Base-by-base conservation (phyloP, 2,329 filamentous ascomycete genomes). In the Alternaria ventricosa region DNA sequence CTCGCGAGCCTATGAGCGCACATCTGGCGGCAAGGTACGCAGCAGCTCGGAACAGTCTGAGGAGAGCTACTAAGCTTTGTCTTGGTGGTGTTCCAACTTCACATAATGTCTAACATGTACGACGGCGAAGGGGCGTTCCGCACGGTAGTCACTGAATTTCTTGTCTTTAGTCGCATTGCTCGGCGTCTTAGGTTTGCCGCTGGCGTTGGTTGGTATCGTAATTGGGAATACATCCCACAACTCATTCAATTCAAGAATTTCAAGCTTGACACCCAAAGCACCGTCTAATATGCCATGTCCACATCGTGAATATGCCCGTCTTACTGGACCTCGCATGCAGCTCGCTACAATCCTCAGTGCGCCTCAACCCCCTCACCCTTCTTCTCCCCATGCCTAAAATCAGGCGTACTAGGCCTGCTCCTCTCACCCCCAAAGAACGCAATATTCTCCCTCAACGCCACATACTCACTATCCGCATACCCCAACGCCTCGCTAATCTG, bases 401-500 rank as follows among this genome's bases (percentile, higher is more conserved):
- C 71, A 49, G 80, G 80, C 50, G 79, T 81, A 41, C 65, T 70
- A 18, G 80, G 80, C 66, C 79, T 75, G 65, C 74, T 78, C 70
- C 73, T 76, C 70, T 80, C 78, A 2, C 75, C 49, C 1, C 72
- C 78, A 57, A 92, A 90, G 70, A 97, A 89, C 47, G 92, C 93
- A 66, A 97, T 90, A 72, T 97, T 95, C 79, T 97, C 93, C 66
- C 94, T 86, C 74, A 96, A 85, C 10, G 94, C 94, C 44, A 98
- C 91, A 81, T 98, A 97, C 81, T 98, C 94, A 75, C 92, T 96
- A 78, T 97, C 94, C 20, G 93, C 93, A 81, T 97, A 99, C 4
- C 95, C 96, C 30, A 99, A 82, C 47, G 96, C 83, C 10, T 87
- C 85, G 51, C 89, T 85, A 67, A 99, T 97, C 77, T 97, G 91